Evolutionary conservation across 2,329 filamentous ascomycete species (phyloP), one percentile per base, ranked within the genome.

Genomic region (Herpotrichia juniperi): DNA sequence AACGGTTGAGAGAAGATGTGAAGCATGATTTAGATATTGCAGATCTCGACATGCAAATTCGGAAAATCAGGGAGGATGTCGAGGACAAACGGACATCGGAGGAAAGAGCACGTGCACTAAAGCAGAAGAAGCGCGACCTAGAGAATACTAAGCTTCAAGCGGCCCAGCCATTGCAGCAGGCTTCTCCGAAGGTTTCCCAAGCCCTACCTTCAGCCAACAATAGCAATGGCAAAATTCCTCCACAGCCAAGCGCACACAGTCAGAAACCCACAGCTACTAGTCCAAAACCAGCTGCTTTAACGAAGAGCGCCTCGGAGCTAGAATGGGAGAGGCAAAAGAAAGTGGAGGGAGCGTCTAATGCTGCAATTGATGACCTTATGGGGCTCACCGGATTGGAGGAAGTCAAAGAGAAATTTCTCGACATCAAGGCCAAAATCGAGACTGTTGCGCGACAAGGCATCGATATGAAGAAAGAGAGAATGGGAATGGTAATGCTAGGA

Each of bases 271-370:
- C 26, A 16, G 10, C 9, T n/a, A n/a, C n/a, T 11, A 11, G 28
- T n/a, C n/a, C n/a, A 7, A 10, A 9, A 17, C 4, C 28, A 17
- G 8, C 14, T 4, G 19, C 44, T 16, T 52, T 46, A 46, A 48
- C 64, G 12, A 47, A 62, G 7, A 68, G 66, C 42, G 60, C 69
- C 32, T 58, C 70, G 2, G 63, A 51, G 48, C 78, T 74, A 1
- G 84, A 90, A 16, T 91, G 88, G 89, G 72, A 86, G 12, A 64
- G 74, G 1, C 78, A 86, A 59, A 91, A 91, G 63, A 43, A 72
- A 1, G 63, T 70, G 1, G 80, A 86, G 26, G 76, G 76, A 1
- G 79, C 80, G 0, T 59, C 62, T 1, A 89, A 84, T 55, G 61
- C 69, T 0, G 76, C 81, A 0, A 61, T 92, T 0, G 87, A 92